Evolutionary conservation across 1,139 yeast species (phyloP).

Genomic region (Sugiyamaella paludigena): DNA sequence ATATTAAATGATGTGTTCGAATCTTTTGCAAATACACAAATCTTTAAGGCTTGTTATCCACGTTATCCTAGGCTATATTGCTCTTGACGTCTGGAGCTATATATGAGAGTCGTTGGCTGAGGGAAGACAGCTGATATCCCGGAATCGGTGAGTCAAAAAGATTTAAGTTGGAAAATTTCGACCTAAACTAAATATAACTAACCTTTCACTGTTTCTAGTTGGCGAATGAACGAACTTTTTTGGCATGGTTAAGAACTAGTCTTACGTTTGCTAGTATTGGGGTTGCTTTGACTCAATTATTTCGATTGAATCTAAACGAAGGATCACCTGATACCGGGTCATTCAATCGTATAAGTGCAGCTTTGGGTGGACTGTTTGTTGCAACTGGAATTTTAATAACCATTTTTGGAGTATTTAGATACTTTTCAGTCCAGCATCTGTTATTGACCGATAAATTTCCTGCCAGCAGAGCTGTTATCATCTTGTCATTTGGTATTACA

Average conservation of each 20-base stretch:
- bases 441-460: constrained; percentile 51
- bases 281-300: constrained; percentile 54
- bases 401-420: constrained; percentile 44
- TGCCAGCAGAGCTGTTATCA: constrained; percentile 43
- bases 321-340: constrained; percentile 9
- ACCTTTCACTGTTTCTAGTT: constrained; percentile 40
- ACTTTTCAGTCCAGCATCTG: constrained; percentile 46
- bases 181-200: not conserved
- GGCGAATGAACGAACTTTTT: constrained; percentile 75
- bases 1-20: too few species aligned
- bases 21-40: too few species aligned
- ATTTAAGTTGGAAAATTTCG: too few species aligned
- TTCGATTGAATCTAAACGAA: constrained; percentile 37
- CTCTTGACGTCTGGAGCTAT: too few species aligned
- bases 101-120: too few species aligned
- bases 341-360: constrained; percentile 19
- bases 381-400: constrained; percentile 43
- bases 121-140: too few species aligned
- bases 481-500: constrained; percentile 40
- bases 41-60: too few species aligned
- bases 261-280: constrained; percentile 56
- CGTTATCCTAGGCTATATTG: too few species aligned
- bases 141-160: too few species aligned
- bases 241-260: constrained; percentile 74
- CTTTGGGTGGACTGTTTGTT: constrained; percentile 42